Percentiles rank a stretch among this genome's conserved stretches.
Evolutionary conservation across 768 basidiomycete species (phyloP).

Genomic region (Boletus reticulatus): DNA sequence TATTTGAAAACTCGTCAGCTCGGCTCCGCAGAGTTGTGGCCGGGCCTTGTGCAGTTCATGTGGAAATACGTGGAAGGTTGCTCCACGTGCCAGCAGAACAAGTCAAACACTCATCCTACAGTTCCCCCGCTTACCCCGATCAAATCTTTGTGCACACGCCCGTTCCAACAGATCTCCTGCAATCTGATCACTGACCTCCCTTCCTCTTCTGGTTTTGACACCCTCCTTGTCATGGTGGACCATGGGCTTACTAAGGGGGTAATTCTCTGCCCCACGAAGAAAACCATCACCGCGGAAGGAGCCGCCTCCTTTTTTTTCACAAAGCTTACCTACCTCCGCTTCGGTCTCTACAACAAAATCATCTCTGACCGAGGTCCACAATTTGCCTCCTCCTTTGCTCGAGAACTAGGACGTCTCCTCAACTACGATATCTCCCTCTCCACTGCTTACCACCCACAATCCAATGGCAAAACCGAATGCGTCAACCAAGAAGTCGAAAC

Average conservation of each 20-base stretch:
- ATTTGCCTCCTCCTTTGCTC: no score
- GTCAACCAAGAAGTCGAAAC: neutral
- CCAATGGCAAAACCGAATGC: neutral
- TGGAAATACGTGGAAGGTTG: neutral
- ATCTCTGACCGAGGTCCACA: no score
- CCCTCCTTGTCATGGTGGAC: neutral
- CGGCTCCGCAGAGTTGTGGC: neutral
- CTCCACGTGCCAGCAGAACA: no score
- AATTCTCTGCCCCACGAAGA: no score
- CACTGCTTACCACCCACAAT: neutral
- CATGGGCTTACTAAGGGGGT: neutral
- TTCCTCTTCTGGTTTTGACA: no score
- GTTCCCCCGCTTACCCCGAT: no score
- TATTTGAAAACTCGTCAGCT: neutral
- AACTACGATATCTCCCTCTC: neutral
- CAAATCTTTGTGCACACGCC: no score
- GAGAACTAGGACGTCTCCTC: no score
- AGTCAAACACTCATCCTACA: no score
- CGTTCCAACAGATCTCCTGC: no score
- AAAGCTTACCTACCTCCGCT: neutral
- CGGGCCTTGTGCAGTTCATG: neutral
- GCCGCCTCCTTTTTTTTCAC: neutral
- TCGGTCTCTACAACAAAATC: neutral
- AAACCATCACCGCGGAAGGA: conserved; percentile 6
- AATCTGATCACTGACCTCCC: no score